These are phyloP conservation scores for Daldinia decipiens DNA, from an alignment of 495 filamentous ascomycete species.

Conservation along the genomic window DNA sequence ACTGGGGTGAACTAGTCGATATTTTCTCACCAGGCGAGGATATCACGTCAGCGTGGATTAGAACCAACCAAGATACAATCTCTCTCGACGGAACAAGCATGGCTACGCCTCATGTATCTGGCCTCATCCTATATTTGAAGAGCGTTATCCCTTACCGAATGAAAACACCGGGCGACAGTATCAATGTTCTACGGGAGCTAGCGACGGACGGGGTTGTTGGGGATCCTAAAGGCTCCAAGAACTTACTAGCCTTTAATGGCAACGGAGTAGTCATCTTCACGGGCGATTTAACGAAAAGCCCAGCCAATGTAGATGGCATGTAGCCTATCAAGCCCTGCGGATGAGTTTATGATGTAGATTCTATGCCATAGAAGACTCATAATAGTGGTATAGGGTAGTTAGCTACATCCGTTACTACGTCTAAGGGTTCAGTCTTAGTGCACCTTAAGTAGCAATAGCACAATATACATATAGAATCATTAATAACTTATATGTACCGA, in stretches of 20 bases:
- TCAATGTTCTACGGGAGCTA: slow-evolving; percentile 24
- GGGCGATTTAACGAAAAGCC: slow-evolving; percentile 1
- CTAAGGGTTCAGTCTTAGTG: slow-evolving; percentile 18
- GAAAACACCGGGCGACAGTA: slow-evolving; percentile 23
- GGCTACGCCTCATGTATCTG: slow-evolving; percentile 50
- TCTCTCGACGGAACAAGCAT: slow-evolving; percentile 50
- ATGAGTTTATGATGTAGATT: neutral
- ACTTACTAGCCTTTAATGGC: slow-evolving; percentile 33
- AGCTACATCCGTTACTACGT: neutral
- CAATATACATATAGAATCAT: slow-evolving; percentile 16
- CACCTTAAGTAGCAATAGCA: slow-evolving; percentile 21
- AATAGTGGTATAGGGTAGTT: neutral
- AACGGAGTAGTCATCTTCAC: slow-evolving; percentile 29
- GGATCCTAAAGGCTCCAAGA: slow-evolving; percentile 27
- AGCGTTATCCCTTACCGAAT: slow-evolving; percentile 36
- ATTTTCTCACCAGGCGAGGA: slow-evolving; percentile 67
- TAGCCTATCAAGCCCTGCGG: neutral
- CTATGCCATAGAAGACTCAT: neutral
- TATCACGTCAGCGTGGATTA: slow-evolving; percentile 63
- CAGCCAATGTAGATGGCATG: neutral
- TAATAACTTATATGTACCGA: neutral
- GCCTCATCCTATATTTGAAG: slow-evolving; percentile 36
- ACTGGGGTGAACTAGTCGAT: slow-evolving; percentile 67
- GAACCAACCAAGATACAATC: slow-evolving; percentile 49
- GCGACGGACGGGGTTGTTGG: slow-evolving; percentile 17